Conservation (phyloP, 2,329 filamentous ascomycete genomes). For the Eutypella sp. region DNA sequence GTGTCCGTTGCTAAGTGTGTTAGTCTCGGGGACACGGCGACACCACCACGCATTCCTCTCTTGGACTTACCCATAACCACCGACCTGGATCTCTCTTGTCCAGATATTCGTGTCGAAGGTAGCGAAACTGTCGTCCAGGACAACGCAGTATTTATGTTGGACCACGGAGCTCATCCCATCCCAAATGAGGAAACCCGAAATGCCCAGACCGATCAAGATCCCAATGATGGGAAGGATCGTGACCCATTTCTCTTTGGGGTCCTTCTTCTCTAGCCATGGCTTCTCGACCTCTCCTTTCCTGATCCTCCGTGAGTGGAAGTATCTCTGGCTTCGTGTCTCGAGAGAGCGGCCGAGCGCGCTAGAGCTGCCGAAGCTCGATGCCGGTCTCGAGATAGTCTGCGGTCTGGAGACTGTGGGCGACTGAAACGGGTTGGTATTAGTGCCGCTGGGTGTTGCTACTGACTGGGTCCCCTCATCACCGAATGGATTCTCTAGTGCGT, state of each 20-base stretch:
- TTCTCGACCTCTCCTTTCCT: constrained; percentile 69
- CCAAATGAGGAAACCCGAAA: constrained; percentile 69
- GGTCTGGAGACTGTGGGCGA: constrained; percentile 31
- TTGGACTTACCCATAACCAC: constrained; percentile 64
- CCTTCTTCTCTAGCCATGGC: constrained; percentile 69
- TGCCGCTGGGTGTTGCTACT: constrained; percentile 12
- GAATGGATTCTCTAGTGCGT: neutral
- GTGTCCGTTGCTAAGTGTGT: constrained; percentile 61
- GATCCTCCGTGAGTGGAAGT: constrained; percentile 70
- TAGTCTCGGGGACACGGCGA: too few species aligned
- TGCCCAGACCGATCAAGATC: constrained; percentile 60
- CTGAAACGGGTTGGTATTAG: constrained; percentile 38
- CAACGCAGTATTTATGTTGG: constrained; percentile 66
- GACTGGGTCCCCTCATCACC: neutral
- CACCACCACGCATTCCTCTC: neutral
- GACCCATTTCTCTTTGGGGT: constrained; percentile 81
- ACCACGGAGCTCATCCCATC: constrained; percentile 68
- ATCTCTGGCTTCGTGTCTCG: constrained; percentile 42
- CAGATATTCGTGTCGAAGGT: constrained; percentile 56
- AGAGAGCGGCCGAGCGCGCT: constrained; percentile 33
- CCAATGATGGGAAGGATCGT: constrained; percentile 74
- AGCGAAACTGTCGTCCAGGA: constrained; percentile 63
- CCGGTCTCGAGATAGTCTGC: constrained; percentile 35
- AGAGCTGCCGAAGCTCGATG: constrained; percentile 43
- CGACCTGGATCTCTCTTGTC: constrained; percentile 70